phyloP scores from a whole-genome alignment of 2,329 filamentous ascomycete species.

The Tympanopsis confertula region DNA sequence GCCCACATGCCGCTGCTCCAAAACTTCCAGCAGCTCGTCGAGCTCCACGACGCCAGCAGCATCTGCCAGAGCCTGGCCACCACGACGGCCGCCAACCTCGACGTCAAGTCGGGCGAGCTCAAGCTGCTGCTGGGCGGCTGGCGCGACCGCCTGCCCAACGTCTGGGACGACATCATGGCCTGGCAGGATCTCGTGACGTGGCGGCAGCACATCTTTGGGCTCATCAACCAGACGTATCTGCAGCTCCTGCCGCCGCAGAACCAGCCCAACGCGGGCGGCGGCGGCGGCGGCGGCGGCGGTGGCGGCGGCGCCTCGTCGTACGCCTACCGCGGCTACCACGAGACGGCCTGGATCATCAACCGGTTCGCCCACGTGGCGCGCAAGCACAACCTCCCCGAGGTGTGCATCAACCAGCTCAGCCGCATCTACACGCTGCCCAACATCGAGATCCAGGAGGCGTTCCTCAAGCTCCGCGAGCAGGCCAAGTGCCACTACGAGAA shows the following conservation, averaged over 20 bases:
- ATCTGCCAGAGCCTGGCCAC: constrained; percentile 84
- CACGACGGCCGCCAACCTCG: constrained; percentile 75
- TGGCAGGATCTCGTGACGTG: constrained; percentile 98
- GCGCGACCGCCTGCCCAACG: constrained; percentile 88
- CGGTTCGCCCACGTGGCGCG: constrained; percentile 93
- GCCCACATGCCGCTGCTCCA: constrained; percentile 90
- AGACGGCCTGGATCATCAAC: constrained; percentile 99
- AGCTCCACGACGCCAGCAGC: constrained; percentile 92
- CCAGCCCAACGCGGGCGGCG: too few species aligned
- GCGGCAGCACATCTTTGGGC: constrained; percentile 94
- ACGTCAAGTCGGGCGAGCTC: constrained; percentile 87
- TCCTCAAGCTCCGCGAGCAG: constrained; percentile 93
- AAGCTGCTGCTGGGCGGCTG: constrained; percentile 89
- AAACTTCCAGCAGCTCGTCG: constrained; percentile 95
- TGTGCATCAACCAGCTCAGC: constrained; percentile 92
- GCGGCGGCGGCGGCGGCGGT: too few species aligned
- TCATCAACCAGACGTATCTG: constrained; percentile 91
- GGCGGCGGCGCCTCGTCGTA: constrained; percentile 62
- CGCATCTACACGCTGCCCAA: constrained; percentile 97
- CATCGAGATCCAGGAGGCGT: constrained; percentile 97
- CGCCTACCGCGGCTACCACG: constrained; percentile 92
- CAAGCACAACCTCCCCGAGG: constrained; percentile 91
- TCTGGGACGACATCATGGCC: constrained; percentile 98
- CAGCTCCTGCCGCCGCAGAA: constrained; percentile 69
- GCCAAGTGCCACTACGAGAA: constrained; percentile 99